phyloP scores from a whole-genome alignment of 371 early-diverging fungal species.

The Syncephalastrum contaminatum region DNA sequence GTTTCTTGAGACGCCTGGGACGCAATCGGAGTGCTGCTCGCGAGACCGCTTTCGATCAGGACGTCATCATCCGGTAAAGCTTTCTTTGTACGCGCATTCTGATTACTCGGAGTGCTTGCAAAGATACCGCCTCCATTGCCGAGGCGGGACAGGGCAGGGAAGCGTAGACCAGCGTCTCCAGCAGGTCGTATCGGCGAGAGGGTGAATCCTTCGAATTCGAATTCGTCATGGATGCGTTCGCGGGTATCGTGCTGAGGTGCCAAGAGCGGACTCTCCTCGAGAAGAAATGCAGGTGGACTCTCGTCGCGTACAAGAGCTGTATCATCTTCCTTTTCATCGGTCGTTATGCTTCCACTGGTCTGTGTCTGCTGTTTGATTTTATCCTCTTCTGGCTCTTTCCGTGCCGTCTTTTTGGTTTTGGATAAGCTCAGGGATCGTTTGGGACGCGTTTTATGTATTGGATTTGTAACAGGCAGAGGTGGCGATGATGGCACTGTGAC shows the following conservation, averaged over 20 bases:
- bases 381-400: background rate
- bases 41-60: too few relatives aligned
- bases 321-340: background rate
- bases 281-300: background rate
- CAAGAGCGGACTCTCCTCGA: background rate
- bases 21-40: too few relatives aligned
- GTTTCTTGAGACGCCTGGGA: too few relatives aligned
- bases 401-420: background rate
- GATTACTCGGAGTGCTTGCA: too few relatives aligned
- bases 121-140: too few relatives aligned
- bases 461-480: too few relatives aligned
- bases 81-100: too few relatives aligned
- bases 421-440: too few relatives aligned
- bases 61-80: too few relatives aligned
- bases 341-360: background rate
- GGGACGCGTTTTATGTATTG: too few relatives aligned
- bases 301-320: background rate
- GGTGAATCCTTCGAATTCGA: background rate
- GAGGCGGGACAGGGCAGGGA: too few relatives aligned
- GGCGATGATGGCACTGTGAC: too few relatives aligned
- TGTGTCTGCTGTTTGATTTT: background rate
- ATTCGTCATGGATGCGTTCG: background rate
- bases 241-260: background rate
- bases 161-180: background rate
- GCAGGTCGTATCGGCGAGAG: conserved; percentile 5